Conservation (phyloP, 1,284 basidiomycete species). For the Naganishia sp. region DNA sequence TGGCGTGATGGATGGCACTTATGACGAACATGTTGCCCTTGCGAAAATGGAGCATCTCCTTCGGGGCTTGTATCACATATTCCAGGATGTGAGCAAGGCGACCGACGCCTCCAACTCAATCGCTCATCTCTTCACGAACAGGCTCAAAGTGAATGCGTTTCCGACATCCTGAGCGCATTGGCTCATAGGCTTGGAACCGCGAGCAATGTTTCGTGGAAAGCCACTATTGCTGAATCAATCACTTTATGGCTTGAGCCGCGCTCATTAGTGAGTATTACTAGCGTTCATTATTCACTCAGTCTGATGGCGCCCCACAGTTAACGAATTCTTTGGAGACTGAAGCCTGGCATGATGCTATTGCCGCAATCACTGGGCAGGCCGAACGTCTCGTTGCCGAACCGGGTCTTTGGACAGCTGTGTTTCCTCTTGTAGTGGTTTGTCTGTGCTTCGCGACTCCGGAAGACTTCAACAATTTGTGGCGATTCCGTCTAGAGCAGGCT, state of each 20-base stretch:
- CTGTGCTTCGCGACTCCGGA: constrained; percentile 15
- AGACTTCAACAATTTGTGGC: constrained; percentile 26
- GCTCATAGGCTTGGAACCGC: constrained; percentile 8
- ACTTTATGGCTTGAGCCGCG: constrained; percentile 24
- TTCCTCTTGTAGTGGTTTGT: constrained; percentile 74
- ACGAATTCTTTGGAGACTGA: constrained; percentile 2
- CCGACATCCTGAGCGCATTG: constrained; percentile 13
- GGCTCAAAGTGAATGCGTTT: neutral
- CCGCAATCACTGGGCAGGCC: constrained; percentile 79
- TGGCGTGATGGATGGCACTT: constrained; percentile 19
- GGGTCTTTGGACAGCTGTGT: constrained; percentile 86
- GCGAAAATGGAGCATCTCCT: constrained; percentile 17
- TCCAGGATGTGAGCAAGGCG: constrained; percentile 11
- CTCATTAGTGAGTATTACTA: constrained; percentile 1
- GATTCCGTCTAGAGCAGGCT: constrained; percentile 28
- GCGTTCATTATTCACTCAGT: neutral
- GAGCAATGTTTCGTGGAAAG: constrained; percentile 26
- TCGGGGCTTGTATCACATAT: constrained; percentile 16
- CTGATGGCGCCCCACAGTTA: too few relatives aligned
- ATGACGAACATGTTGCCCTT: constrained; percentile 5
- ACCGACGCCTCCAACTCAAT: too few relatives aligned
- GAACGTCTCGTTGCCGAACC: constrained; percentile 84
- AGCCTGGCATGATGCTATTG: constrained; percentile 66
- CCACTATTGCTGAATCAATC: constrained; percentile 20
- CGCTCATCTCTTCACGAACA: neutral